phyloP scores from a whole-genome alignment of 805 yeast species.

The Kodamaea fukazawae region DNA sequence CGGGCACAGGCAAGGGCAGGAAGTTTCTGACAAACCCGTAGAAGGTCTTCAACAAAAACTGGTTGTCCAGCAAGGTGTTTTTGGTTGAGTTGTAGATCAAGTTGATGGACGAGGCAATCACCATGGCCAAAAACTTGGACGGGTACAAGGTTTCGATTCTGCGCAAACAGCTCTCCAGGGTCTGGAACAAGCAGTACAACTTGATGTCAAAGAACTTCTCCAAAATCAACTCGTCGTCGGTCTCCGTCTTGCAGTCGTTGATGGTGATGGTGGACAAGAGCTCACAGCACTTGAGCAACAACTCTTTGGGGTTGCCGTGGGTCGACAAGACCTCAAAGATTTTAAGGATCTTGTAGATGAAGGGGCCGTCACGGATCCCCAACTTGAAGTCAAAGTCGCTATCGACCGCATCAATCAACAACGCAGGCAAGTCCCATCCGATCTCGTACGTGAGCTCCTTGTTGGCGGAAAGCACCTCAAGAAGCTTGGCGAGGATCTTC shows the following conservation, averaged over 20 bases:
- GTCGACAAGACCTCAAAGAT: conserved; percentile 63
- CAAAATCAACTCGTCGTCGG: conserved; percentile 6
- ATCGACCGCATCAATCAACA: conserved; percentile 56
- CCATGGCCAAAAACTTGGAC: conserved; percentile 72
- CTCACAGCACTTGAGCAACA: conserved; percentile 70
- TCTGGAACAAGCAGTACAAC: conserved; percentile 65
- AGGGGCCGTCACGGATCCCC: conserved; percentile 37
- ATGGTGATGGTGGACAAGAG: conserved; percentile 42
- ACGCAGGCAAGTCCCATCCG: conserved; percentile 89
- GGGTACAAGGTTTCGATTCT: conserved; percentile 71
- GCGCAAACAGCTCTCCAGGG: conserved; percentile 55
- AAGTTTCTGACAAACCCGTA: conserved; percentile 59
- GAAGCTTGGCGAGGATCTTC: conserved; percentile 45
- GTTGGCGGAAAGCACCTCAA: conserved; percentile 40
- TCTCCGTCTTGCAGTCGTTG: conserved; percentile 3
- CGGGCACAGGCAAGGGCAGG: conserved; percentile 38
- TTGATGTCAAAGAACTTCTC: conserved; percentile 49
- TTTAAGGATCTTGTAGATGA: conserved; percentile 38
- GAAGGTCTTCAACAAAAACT: conserved; percentile 54
- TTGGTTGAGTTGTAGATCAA: conserved; percentile 37
- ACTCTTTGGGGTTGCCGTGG: conserved; percentile 77
- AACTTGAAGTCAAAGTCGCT: conserved; percentile 25
- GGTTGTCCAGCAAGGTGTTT: conserved; percentile 9
- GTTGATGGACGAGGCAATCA: conserved; percentile 56
- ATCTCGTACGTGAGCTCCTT: conserved; percentile 57